Evolutionary conservation across 2,329 filamentous ascomycete species (phyloP).

Genomic region (Cladophialophora chaetospira): DNA sequence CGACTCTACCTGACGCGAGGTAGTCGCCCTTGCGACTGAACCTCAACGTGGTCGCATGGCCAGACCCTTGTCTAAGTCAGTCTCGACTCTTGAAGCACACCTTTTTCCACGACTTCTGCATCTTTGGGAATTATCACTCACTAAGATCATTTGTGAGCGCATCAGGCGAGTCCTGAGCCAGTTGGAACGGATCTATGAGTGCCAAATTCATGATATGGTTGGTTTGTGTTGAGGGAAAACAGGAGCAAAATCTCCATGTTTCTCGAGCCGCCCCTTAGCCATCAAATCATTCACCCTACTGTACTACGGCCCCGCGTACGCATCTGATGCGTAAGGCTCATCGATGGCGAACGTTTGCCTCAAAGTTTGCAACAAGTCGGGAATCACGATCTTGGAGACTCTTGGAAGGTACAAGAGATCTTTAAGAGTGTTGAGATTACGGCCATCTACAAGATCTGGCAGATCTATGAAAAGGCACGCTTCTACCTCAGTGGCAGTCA

Average conservation of each 20-base stretch:
- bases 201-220: constrained; percentile 65
- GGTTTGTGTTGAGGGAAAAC: not conserved
- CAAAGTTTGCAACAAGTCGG: too few species aligned
- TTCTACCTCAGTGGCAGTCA: too few species aligned
- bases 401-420: too few species aligned
- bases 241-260: not conserved
- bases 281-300: not conserved
- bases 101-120: not conserved
- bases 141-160: constrained; percentile 85
- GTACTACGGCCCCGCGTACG: not conserved
- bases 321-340: not conserved
- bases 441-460: too few species aligned
- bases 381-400: too few species aligned
- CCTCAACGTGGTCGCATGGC: constrained; percentile 68
- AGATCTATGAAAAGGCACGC: too few species aligned
- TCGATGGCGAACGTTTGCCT: too few species aligned
- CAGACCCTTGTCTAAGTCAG: constrained; percentile 50
- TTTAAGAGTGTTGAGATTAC: too few species aligned
- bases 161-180: constrained; percentile 84
- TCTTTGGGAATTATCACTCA: constrained; percentile 39
- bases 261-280: constrained; percentile 5
- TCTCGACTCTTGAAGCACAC: not conserved
- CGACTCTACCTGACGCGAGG: constrained; percentile 86
- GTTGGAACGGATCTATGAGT: constrained; percentile 69
- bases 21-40: constrained; percentile 96